These are phyloP conservation scores for Haematococcus sp. DNA, from an alignment of 139 green algal species.

Conservation along the genomic window DNA sequence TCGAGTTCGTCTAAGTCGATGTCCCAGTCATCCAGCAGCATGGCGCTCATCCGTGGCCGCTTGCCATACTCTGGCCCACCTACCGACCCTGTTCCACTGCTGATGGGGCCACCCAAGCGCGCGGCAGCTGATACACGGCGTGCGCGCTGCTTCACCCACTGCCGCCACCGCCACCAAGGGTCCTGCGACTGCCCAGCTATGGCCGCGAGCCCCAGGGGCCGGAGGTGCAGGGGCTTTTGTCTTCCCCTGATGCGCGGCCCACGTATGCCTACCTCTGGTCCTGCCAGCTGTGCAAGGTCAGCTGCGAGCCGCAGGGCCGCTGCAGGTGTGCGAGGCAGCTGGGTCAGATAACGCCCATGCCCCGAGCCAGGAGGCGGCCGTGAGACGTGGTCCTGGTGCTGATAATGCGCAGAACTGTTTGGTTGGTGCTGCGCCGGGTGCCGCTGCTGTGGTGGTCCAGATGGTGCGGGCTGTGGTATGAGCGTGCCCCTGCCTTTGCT, in stretches of 20 bases:
- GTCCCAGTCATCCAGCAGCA: constrained; percentile 3
- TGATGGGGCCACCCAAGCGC: too few species aligned
- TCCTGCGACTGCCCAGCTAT: not conserved
- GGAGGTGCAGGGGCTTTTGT: not conserved
- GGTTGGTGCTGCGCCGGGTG: too few species aligned
- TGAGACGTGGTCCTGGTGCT: too few species aligned
- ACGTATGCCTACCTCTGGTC: not conserved
- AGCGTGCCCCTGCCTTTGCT: too few species aligned
- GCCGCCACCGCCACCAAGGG: constrained; percentile 5
- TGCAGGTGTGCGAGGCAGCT: too few species aligned
- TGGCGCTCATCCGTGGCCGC: not conserved
- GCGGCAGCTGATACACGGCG: too few species aligned
- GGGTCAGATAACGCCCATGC: too few species aligned
- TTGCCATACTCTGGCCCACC: not conserved
- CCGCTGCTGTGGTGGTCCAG: too few species aligned
- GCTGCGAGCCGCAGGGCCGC: not conserved
- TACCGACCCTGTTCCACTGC: not conserved
- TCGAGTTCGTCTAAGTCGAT: constrained; percentile 14
- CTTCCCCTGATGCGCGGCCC: not conserved
- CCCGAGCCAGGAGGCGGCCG: too few species aligned
- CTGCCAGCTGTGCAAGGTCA: not conserved
- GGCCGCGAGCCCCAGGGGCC: not conserved
- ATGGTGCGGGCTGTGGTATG: too few species aligned
- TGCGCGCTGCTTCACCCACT: not conserved
- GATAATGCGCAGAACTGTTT: too few species aligned